Conservation (phyloP, 2,329 filamentous ascomycete genomes). For the Chaetomiaceae sp. region DNA sequence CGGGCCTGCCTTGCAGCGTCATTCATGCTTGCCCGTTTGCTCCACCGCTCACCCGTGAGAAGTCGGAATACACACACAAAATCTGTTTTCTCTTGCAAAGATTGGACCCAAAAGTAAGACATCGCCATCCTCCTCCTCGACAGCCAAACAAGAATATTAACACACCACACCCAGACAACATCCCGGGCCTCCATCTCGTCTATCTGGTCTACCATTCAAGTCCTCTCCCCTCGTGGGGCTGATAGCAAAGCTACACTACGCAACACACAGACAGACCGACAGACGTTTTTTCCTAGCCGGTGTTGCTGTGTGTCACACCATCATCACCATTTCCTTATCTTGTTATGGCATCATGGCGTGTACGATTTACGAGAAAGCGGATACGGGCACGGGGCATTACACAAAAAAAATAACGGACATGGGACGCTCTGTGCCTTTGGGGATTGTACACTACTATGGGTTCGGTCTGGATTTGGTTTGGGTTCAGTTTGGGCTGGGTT, state of each 20-base stretch:
- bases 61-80: no score
- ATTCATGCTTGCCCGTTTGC: no score
- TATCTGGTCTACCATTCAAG: background rate
- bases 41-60: no score
- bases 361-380: conserved; percentile 1
- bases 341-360: no score
- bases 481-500: background rate
- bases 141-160: background rate
- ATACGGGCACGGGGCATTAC: background rate
- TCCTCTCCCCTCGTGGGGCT: background rate
- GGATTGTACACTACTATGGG: background rate
- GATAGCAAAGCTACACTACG: background rate
- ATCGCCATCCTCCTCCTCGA: no score
- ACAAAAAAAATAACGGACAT: no score
- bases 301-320: no score
- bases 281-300: background rate
- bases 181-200: no score
- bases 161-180: background rate
- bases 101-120: no score
- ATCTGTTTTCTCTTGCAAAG: no score
- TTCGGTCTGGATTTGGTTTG: background rate
- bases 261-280: background rate
- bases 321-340: no score
- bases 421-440: no score
- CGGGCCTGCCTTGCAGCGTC: background rate